Percentiles rank a stretch among this genome's conserved stretches.
phyloP scores from a whole-genome alignment of 768 basidiomycete genomes.

The Cystofilobasidium capitatum region DNA sequence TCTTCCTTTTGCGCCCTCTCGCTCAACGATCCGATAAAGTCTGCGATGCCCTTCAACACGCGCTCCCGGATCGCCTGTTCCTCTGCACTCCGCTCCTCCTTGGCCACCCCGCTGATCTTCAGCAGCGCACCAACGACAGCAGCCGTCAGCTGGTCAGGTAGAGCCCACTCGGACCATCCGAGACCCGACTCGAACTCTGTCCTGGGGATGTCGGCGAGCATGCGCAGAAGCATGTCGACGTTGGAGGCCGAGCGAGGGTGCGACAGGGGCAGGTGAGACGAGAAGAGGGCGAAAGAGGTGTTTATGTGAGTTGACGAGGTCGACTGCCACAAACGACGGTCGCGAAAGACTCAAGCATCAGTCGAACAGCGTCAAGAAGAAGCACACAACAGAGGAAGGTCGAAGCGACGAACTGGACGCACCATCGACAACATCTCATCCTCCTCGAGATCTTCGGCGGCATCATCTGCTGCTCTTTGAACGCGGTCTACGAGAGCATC shows the following conservation, averaged over 20 bases:
- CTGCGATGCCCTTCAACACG: constrained; percentile 53
- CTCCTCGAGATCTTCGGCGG: constrained; percentile 27
- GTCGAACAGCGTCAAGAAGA: constrained; percentile 11
- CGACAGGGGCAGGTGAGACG: constrained; percentile 17
- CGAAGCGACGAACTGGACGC: not conserved
- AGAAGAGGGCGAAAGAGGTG: constrained; percentile 69
- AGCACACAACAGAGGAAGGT: not conserved
- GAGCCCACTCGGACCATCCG: constrained; percentile 78
- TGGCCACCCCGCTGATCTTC: constrained; percentile 48
- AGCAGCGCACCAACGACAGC: constrained; percentile 69
- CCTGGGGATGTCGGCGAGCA: constrained; percentile 61
- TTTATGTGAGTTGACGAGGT: constrained; percentile 66
- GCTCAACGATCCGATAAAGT: constrained; percentile 53
- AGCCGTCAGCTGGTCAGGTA: constrained; percentile 73
- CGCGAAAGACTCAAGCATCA: not conserved
- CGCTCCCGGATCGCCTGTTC: constrained; percentile 47
- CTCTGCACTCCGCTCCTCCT: not conserved
- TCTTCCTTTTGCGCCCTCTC: constrained; percentile 48
- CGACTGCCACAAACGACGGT: constrained; percentile 44
- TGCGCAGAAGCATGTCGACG: constrained; percentile 54
- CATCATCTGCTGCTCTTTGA: constrained; percentile 43
- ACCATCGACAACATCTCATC: constrained; percentile 19
- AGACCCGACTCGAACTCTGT: constrained; percentile 69
- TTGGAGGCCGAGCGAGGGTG: constrained; percentile 54
- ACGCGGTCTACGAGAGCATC: constrained; percentile 55